phyloP scores from a whole-genome alignment of 495 filamentous ascomycete genomes.

The Tuber calosporum region DNA sequence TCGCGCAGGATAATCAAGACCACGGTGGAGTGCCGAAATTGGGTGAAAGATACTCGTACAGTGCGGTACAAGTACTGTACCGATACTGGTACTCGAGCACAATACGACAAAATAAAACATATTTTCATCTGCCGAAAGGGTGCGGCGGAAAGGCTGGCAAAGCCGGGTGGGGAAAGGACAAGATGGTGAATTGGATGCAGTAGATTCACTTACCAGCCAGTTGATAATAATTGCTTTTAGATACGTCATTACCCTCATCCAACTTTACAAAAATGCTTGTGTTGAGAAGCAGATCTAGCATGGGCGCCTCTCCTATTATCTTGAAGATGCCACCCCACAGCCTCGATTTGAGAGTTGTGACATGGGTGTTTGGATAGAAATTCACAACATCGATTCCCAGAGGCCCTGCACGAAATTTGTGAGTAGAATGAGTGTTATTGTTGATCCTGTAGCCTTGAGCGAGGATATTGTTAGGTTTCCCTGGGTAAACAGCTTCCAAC shows the following conservation, averaged over 20 bases:
- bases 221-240: constrained; percentile 61
- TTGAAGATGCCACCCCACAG: constrained; percentile 74
- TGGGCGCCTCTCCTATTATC: constrained; percentile 68
- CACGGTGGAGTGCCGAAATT: constrained; percentile 21
- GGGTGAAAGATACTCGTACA: constrained; percentile 7
- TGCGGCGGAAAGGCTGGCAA: neutral
- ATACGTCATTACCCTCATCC: constrained; percentile 47
- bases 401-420: constrained; percentile 41
- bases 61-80: too few species aligned
- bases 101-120: constrained; percentile 16
- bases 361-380: constrained; percentile 61
- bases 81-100: too few species aligned
- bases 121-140: constrained; percentile 24
- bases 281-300: constrained; percentile 70
- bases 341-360: constrained; percentile 58
- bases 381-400: constrained; percentile 47
- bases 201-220: constrained; percentile 61
- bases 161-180: constrained; percentile 10
- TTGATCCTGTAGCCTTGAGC: constrained; percentile 37
- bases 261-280: constrained; percentile 70
- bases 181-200: constrained; percentile 10
- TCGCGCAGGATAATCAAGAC: constrained; percentile 20
- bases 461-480: constrained; percentile 39
- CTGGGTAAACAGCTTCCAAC: constrained; percentile 40
- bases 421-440: constrained; percentile 9